A percentile compares a stretch with the other conserved stretches of the same genome.
These are phyloP conservation scores for Colletotrichum graminicola DNA, from an alignment of 2,329 filamentous ascomycete species.

Conservation along the genomic window DNA sequence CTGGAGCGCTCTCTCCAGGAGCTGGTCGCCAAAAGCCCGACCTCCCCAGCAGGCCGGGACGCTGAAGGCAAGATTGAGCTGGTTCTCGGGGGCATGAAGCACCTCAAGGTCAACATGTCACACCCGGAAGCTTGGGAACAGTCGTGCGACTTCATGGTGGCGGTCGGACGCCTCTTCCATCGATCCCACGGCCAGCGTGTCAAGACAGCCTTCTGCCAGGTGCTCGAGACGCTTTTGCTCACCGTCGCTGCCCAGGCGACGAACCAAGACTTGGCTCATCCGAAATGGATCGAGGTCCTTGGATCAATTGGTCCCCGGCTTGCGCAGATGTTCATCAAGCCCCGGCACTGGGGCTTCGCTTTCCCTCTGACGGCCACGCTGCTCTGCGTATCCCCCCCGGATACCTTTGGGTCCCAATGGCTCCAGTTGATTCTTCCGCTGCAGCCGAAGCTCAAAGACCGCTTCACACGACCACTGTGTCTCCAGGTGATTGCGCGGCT, in stretches of 20 bases:
- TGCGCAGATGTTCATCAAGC: constrained; percentile 88
- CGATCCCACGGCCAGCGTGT: constrained; percentile 88
- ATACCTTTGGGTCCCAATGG: constrained; percentile 89
- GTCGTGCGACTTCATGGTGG: constrained; percentile 89
- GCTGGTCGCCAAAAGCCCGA: constrained; percentile 76
- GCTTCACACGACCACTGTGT: constrained; percentile 80
- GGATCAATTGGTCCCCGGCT: constrained; percentile 82
- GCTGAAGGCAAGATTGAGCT: constrained; percentile 87
- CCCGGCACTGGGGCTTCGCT: constrained; percentile 89
- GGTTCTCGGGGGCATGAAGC: constrained; percentile 91
- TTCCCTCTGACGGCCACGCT: constrained; percentile 91
- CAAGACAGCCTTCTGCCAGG: constrained; percentile 94
- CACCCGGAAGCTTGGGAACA: constrained; percentile 84
- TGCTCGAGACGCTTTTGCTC: constrained; percentile 87
- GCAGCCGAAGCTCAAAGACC: constrained; percentile 87
- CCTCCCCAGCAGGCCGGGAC: constrained; percentile 68
- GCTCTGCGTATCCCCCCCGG: constrained; percentile 87
- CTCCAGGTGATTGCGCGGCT: constrained; percentile 91
- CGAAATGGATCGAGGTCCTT: constrained; percentile 90
- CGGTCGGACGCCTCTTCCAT: constrained; percentile 84
- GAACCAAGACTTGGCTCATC: constrained; percentile 79
- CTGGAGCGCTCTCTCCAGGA: constrained; percentile 84
- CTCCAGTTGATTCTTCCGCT: constrained; percentile 82
- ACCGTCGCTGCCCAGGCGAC: constrained; percentile 86
- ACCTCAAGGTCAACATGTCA: constrained; percentile 81